Evolutionary conservation across 2,329 filamentous ascomycete species (phyloP).

Genomic region (Diaporthe nobilis): DNA sequence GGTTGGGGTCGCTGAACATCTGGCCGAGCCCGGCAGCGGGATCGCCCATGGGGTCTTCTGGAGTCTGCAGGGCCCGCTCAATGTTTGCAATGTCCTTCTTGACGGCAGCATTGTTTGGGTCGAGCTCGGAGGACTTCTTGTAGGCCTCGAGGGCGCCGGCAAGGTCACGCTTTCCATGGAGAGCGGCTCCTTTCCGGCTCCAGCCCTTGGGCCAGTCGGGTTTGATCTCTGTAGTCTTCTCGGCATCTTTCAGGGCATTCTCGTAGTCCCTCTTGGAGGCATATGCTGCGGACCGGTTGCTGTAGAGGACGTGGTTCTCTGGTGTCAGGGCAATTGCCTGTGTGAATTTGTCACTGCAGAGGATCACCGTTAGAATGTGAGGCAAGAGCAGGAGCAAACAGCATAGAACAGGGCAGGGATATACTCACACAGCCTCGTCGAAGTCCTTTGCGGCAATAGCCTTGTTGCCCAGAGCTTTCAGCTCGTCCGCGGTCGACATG

Average conservation of each 20-base stretch:
- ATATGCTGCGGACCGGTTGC: constrained; percentile 90
- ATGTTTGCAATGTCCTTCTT: constrained; percentile 90
- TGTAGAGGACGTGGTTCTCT: constrained; percentile 96
- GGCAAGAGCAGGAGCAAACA: background rate
- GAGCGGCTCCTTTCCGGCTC: constrained; percentile 91
- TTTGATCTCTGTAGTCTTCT: constrained; percentile 94
- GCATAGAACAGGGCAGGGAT: constrained; percentile 19
- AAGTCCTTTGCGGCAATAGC: constrained; percentile 99
- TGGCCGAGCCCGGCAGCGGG: constrained; percentile 83
- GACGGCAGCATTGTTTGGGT: constrained; percentile 91
- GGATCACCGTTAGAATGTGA: constrained; percentile 37
- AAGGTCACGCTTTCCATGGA: constrained; percentile 89
- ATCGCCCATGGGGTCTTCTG: constrained; percentile 61
- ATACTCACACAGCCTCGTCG: constrained; percentile 91
- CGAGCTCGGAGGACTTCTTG: constrained; percentile 92
- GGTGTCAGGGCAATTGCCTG: constrained; percentile 89
- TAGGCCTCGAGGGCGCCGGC: constrained; percentile 90
- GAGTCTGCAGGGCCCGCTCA: constrained; percentile 83
- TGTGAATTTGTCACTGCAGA: constrained; percentile 87
- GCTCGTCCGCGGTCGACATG: constrained; percentile 78
- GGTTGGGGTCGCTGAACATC: constrained; percentile 94
- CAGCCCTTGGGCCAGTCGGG: constrained; percentile 98
- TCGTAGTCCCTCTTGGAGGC: constrained; percentile 92
- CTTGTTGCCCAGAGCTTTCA: constrained; percentile 99
- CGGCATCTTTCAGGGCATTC: constrained; percentile 88